Percentiles rank a stretch among this genome's conserved stretches.
These are phyloP conservation scores for Pseudotsuga menziesii DNA, from an alignment of 75 land plant species.

Conservation along the genomic window DNA sequence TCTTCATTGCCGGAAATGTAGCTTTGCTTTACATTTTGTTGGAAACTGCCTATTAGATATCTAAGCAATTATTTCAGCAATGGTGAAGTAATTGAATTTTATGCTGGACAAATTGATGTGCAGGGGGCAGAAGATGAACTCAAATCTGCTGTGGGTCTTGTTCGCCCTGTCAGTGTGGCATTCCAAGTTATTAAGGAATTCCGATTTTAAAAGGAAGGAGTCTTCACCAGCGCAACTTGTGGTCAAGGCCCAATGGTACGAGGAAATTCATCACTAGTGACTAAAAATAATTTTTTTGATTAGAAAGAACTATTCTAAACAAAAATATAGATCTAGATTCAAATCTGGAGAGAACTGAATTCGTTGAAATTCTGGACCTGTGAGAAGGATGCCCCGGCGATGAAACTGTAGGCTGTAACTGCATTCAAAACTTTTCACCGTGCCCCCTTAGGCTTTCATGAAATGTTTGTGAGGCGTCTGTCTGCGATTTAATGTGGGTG, in stretches of 20 bases:
- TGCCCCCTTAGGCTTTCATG: not conserved
- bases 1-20: too few species aligned
- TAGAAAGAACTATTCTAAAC: not conserved
- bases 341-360: too few species aligned
- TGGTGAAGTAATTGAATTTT: too few species aligned
- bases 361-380: too few species aligned
- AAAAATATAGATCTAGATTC: not conserved
- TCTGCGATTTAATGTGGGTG: not conserved
- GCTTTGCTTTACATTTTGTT: too few species aligned
- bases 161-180: slow-evolving; percentile 90
- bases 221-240: slow-evolving; percentile 63
- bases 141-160: slow-evolving; percentile 72
- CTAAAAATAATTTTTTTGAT: too few species aligned
- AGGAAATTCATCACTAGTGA: not conserved
- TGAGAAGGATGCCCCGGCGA: not conserved
- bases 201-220: slow-evolving; percentile 69
- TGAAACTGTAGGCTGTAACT: not conserved
- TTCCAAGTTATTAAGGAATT: slow-evolving; percentile 69
- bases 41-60: too few species aligned
- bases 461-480: not conserved
- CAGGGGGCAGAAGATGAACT: slow-evolving; percentile 84
- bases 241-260: slow-evolving; percentile 59
- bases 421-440: not conserved
- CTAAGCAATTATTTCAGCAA: too few species aligned
- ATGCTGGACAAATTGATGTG: not conserved